Evolutionary conservation across 257 asterid species (phyloP), one percentile per base, ranked within the genome.

Genomic region (Solanum bukasovii): DNA sequence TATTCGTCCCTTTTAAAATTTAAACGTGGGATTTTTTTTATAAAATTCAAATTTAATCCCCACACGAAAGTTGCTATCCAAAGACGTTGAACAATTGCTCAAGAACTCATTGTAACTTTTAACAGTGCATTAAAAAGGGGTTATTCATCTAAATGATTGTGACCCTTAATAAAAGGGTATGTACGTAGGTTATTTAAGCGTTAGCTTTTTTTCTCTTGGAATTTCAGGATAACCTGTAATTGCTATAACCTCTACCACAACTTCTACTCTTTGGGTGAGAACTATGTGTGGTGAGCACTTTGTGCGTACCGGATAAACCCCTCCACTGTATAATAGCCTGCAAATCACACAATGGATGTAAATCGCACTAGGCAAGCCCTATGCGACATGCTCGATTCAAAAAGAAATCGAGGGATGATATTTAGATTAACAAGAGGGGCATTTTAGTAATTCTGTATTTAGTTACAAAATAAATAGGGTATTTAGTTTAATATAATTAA

Each of bases 301-400:
- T 52, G n/a, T 16, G 63, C 9, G 0, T 16, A 52, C 0, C 16
- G 8, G 8, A 6, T 52, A 16, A 52, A 52, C 0, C 3, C 21
- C 9, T 52, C 4, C n/a, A 52, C 4, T 52, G n/a, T 2, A 3
- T 6, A 52, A 52, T 52, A 52, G 9, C 2, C 2, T 52, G 9
- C n/a, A 52, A 52, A 52, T 0, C 63, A 16, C 8, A 5, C 2
- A 16, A 13, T 4, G 0, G 9, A 52, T 20, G 9, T 16, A 52
- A 52, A 52, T 1, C 23, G n/a, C 9, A 52, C 63, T 52, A 16
- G 9, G 3, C 63, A 52, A 52, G 1, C 3, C 4, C 4, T 52
- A 52, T 52, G 1, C 23, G 1, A 52, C 3, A 52, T 16, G 63
- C 63, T 18, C 9, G n/a, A 18, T 2, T 52, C n/a, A 52, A 0